phyloP scores from a whole-genome alignment of 192 early-diverging fungal genomes.

The Coemansia sp. region DNA sequence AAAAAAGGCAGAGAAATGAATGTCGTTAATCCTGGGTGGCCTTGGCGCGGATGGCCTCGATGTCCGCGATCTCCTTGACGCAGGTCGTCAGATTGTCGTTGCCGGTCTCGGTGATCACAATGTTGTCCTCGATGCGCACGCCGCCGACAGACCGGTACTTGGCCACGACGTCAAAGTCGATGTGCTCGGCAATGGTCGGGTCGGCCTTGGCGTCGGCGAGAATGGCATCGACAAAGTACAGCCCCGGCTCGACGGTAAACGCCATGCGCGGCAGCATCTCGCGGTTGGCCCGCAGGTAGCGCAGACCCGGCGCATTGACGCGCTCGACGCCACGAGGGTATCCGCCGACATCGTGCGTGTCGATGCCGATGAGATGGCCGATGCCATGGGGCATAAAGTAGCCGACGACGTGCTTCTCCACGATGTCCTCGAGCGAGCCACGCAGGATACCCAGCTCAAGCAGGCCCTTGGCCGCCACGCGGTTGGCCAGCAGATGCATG shows the following conservation, averaged over 20 bases:
- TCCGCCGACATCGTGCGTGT: slow-evolving; percentile 85
- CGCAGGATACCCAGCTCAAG: slow-evolving; percentile 65
- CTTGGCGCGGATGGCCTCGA: slow-evolving; percentile 58
- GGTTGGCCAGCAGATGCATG: slow-evolving; percentile 71
- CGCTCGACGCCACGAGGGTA: slow-evolving; percentile 68
- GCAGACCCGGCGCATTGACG: slow-evolving; percentile 66
- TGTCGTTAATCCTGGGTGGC: slow-evolving; percentile 15
- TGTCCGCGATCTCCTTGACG: slow-evolving; percentile 69
- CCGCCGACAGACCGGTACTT: slow-evolving; percentile 81
- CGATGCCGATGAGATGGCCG: slow-evolving; percentile 83
- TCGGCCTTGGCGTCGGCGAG: slow-evolving; percentile 62
- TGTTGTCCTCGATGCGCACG: slow-evolving; percentile 89
- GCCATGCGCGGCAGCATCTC: slow-evolving; percentile 74
- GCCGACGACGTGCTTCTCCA: slow-evolving; percentile 67
- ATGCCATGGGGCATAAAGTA: slow-evolving; percentile 91
- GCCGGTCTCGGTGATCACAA: slow-evolving; percentile 75
- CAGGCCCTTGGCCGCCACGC: slow-evolving; percentile 62
- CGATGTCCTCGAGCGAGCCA: slow-evolving; percentile 59
- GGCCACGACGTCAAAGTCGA: slow-evolving; percentile 66
- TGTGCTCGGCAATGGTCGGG: slow-evolving; percentile 56
- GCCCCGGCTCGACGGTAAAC: slow-evolving; percentile 90
- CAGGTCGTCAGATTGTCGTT: slow-evolving; percentile 79
- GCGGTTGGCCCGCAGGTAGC: slow-evolving; percentile 74
- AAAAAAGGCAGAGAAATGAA: slow-evolving; percentile 1
- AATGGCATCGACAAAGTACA: slow-evolving; percentile 86